These are phyloP conservation scores for Anaeromyces robustus DNA, from an alignment of 192 early-diverging fungal genomes.

Conservation along the genomic window DNA sequence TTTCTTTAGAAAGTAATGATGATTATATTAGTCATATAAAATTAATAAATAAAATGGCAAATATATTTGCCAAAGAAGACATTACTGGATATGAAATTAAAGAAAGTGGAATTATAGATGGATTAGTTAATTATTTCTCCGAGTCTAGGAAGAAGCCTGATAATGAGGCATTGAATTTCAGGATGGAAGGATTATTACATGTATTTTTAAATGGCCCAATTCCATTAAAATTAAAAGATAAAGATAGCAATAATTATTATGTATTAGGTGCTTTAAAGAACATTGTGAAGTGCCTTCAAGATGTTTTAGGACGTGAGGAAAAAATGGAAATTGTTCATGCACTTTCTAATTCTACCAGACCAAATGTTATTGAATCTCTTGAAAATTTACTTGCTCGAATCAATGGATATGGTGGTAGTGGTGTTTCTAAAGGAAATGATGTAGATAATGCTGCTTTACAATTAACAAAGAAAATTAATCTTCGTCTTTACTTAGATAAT, in stretches of 20 bases:
- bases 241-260: neutral
- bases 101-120: conserved; percentile 54
- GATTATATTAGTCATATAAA: neutral
- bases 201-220: conserved; percentile 33
- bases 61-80: conserved; percentile 8
- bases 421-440: conserved; percentile 5
- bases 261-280: conserved; percentile 28
- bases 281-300: conserved; percentile 52
- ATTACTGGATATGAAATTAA: conserved; percentile 67
- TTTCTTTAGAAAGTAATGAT: neutral
- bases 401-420: conserved; percentile 4
- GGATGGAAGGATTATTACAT: conserved; percentile 24
- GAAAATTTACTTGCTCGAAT: conserved; percentile 3
- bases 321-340: conserved; percentile 42
- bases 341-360: conserved; percentile 4
- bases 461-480: conserved; percentile 58
- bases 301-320: conserved; percentile 51
- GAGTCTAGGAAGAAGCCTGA: neutral
- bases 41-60: neutral
- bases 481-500: conserved; percentile 39
- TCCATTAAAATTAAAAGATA: conserved; percentile 12
- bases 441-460: conserved; percentile 33
- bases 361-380: neutral
- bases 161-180: conserved; percentile 1
- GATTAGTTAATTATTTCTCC: conserved; percentile 32